Evolutionary conservation across 768 basidiomycete species (phyloP), one percentile per base, ranked within the genome.

Genomic region (Phylloporus sp.): DNA sequence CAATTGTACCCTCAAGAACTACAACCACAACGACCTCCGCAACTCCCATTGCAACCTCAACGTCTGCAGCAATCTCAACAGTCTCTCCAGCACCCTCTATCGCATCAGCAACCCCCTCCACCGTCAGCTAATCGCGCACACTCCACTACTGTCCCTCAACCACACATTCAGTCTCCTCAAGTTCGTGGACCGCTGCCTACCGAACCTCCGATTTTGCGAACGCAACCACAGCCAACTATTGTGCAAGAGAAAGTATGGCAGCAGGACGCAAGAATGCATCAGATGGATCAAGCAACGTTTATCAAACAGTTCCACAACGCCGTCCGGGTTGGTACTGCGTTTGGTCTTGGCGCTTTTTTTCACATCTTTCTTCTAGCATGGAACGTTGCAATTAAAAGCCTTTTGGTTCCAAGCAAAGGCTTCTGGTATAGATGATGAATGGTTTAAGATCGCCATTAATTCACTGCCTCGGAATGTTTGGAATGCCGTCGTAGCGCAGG

Each of bases 221-320:
- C 27, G 26, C 31, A 27, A 32, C 10, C 29, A 9, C 42, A 50
- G 36, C 13, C 50, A 32, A 40, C 11, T 20, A 40, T 27, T 15
- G 35, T 26, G n/a, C 62, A 52, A 48, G 52, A 52, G 22, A 50
- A 53, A 29, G 39, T 13, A 36, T 22, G 15, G n/a, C 64, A 48
- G 24, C 48, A 20, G 7, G 38, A 8, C 1, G 16, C 39, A 31
- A 48, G 45, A 15, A 15, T 23, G 20, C 23, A 20, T 24, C 31
- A 8, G 16, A 15, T 16, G 11, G 54, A 56, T 42, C 55, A 55
- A 44, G 61, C 53, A 12, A 49, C 16, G 15, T 68, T 69, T 23
- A 44, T 57, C 24, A 54, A 50, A 18, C 36, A 35, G 24, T 70
- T 68, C 28, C 68, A 63, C 32, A 18, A 6, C 1, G 60, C 56